These are phyloP conservation scores for Trichaptum fuscoviolaceum DNA, from an alignment of 768 basidiomycete genomes.

Conservation along the genomic window DNA sequence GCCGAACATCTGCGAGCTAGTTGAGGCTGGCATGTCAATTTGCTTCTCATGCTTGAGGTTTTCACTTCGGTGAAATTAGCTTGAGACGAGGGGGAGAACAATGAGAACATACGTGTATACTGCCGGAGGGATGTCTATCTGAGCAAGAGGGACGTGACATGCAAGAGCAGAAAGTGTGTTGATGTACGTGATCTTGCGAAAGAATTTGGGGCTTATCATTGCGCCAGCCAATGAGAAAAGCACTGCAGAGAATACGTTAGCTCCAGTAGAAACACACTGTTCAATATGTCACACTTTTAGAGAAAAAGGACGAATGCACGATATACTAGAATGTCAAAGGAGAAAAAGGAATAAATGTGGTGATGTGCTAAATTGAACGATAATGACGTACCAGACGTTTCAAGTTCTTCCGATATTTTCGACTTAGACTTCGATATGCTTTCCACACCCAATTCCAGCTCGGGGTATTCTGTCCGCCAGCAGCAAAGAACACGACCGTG, in stretches of 20 bases:
- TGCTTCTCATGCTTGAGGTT: constrained; percentile 70
- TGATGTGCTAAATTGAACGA: not conserved
- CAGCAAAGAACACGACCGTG: constrained; percentile 81
- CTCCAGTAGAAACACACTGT: not conserved
- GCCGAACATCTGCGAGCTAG: constrained; percentile 65
- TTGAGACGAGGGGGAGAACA: not conserved
- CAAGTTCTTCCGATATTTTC: constrained; percentile 85
- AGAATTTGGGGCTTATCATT: constrained; percentile 89
- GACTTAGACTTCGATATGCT: constrained; percentile 72
- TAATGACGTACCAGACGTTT: constrained; percentile 61
- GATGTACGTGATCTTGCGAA: constrained; percentile 75
- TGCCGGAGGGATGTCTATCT: constrained; percentile 79
- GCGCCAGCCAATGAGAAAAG: constrained; percentile 84
- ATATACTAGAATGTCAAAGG: constrained; percentile 50
- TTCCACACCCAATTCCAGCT: constrained; percentile 93
- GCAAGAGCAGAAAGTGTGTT: constrained; percentile 76
- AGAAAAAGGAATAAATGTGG: constrained; percentile 10
- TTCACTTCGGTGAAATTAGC: constrained; percentile 46
- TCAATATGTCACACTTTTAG: constrained; percentile 57
- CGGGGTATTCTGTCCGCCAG: constrained; percentile 68
- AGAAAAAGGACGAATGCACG: constrained; percentile 83
- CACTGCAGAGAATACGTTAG: constrained; percentile 43
- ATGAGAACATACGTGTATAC: constrained; percentile 67
- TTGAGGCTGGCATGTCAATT: constrained; percentile 60
- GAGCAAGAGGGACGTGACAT: constrained; percentile 71